Evolutionary conservation across 2,329 filamentous ascomycete species (phyloP).

Genomic region (Ophiostoma australiae): DNA sequence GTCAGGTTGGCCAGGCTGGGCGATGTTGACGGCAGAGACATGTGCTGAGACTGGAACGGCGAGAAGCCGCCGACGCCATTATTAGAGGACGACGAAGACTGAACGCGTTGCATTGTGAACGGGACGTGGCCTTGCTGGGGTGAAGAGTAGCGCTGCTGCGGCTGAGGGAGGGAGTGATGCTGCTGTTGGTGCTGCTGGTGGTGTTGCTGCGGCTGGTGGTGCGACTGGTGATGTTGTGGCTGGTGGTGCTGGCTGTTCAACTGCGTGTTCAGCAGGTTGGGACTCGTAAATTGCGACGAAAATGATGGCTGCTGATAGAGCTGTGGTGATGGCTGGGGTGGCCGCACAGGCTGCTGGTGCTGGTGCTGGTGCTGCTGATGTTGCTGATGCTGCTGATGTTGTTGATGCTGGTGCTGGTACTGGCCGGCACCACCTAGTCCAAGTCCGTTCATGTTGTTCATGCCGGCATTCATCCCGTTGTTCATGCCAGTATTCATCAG

Average conservation of each 20-base stretch:
- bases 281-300: constrained; percentile 19
- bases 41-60: constrained; percentile 20
- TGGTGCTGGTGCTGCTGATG: not conserved
- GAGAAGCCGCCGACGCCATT: constrained; percentile 17
- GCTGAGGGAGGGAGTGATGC: not conserved
- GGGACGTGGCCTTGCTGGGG: constrained; percentile 23
- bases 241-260: constrained; percentile 16
- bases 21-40: constrained; percentile 11
- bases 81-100: constrained; percentile 18
- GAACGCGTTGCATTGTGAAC: constrained; percentile 21
- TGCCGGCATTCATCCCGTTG: not conserved
- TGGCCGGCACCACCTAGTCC: constrained; percentile 15
- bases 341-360: constrained; percentile 17
- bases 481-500: not conserved
- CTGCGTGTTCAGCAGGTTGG: constrained; percentile 19
- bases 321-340: constrained; percentile 24
- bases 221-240: constrained; percentile 16
- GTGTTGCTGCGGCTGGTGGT: constrained; percentile 13
- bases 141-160: constrained; percentile 16
- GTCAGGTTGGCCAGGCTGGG: constrained; percentile 19
- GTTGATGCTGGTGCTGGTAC: constrained; percentile 5
- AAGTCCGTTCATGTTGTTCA: constrained; percentile 6
- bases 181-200: constrained; percentile 18
- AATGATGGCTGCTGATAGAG: constrained; percentile 24
- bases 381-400: not conserved